phyloP scores from a whole-genome alignment of 768 basidiomycete genomes.

The Auricularia sp. region DNA sequence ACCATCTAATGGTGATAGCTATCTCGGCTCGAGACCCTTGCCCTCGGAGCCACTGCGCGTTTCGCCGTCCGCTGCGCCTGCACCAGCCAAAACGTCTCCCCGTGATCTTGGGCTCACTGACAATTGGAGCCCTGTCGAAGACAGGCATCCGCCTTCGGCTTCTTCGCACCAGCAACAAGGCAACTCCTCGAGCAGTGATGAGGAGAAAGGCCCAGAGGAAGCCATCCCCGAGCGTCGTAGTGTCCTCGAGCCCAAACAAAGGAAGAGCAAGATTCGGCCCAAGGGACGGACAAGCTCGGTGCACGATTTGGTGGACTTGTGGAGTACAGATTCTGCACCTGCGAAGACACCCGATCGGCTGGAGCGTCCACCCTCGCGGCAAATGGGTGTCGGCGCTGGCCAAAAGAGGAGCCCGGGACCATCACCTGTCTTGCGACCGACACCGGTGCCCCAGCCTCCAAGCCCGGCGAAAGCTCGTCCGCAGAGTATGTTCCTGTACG shows the following conservation, averaged over 20 bases:
- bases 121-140: slow-evolving; percentile 38
- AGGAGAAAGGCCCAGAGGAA: slow-evolving; percentile 47
- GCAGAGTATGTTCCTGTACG: background rate
- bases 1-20: no score
- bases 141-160: slow-evolving; percentile 17
- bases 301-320: slow-evolving; percentile 71
- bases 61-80: background rate
- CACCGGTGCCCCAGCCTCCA: background rate
- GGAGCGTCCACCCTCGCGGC: background rate
- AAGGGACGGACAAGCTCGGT: slow-evolving; percentile 70
- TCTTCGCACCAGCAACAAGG: slow-evolving; percentile 11
- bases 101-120: slow-evolving; percentile 24
- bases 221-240: slow-evolving; percentile 20
- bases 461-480: background rate
- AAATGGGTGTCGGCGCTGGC: background rate
- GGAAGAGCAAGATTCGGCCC: slow-evolving; percentile 22
- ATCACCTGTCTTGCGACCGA: background rate
- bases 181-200: slow-evolving; percentile 31
- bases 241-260: slow-evolving; percentile 1
- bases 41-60: background rate
- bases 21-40: no score
- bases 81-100: background rate
- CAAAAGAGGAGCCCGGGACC: background rate
- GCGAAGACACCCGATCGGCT: background rate
- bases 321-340: slow-evolving; percentile 40